Base-by-base conservation (phyloP, 257 asterid species). In the Gardenia jasminoides region DNA sequence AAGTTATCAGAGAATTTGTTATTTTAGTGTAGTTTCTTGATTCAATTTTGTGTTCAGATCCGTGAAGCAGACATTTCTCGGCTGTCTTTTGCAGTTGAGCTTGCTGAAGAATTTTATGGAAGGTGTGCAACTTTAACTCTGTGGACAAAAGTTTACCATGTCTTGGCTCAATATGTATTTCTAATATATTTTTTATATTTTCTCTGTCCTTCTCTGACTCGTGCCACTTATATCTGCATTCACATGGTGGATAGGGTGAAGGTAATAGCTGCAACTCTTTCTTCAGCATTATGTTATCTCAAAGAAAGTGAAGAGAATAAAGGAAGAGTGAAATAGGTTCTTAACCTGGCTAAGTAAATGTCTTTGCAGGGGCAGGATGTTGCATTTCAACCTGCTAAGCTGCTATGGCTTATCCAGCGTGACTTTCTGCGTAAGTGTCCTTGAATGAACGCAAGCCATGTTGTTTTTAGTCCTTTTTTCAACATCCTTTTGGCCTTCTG, bases 61-160 rank as follows among this genome's bases (percentile, higher is more conserved):
- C 99, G 99, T 43, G 99, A 96, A 88, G 98, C 99, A 79, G 99
- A 96, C 85, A 94, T 96, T 80, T 92, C 97, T 67, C 90, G 98
- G 62, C 87, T 96, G 65, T 96, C 99, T 69, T 96, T 96, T 71
- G 97, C 99, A 3, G 93, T 93, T 88, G 99, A 96, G 87, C 97
- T 96, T 75, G 99, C 99, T 82, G 99, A 93, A 89, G 99, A 96
- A 83, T 96, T 96, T 77, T 93, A 96, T 78, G 98, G 98, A 84
- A 96, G 99, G 99, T 93, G 70, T 70, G 88, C 80, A 67, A 74
- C 52, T 77, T 33, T 70, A 48, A 59, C 78, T 33, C 83, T 76
- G 56, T 31, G 67, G 48, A 69, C 84, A 75, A 50, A 75, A 26
- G 58, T 43, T 67, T 64, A 19, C 68, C 77, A 47, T 24, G 44